Evolutionary conservation across 306 rosid species (phyloP).

Genomic region (Quercus engelmannii): DNA sequence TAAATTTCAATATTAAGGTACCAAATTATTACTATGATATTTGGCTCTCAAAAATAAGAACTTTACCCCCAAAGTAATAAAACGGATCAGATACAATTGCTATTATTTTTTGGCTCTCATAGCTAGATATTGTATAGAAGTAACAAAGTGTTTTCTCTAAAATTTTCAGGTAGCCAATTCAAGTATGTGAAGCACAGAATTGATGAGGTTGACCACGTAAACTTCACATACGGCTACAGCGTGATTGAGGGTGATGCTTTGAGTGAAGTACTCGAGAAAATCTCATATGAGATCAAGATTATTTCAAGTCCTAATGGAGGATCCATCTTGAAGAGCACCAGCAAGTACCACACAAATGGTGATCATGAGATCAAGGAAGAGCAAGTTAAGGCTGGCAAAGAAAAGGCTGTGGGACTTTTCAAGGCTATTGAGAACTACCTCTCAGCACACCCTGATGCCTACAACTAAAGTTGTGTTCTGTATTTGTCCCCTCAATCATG

Average conservation of each 20-base stretch:
- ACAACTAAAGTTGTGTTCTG: neutral
- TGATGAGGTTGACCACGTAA: conserved; percentile 40
- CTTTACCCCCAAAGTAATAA: no score
- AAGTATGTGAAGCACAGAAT: conserved; percentile 42
- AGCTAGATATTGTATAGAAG: neutral
- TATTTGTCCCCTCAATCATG: neutral
- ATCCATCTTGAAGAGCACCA: conserved; percentile 19
- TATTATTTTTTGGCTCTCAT: no score
- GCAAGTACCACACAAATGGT: conserved; percentile 25
- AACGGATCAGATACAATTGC: no score
- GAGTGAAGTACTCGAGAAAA: conserved; percentile 37
- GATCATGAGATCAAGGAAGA: conserved; percentile 30
- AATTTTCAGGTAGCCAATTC: conserved; percentile 15
- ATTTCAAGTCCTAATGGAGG: conserved; percentile 33
- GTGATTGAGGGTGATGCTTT: conserved; percentile 41
- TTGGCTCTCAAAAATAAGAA: no score
- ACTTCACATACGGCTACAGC: conserved; percentile 37
- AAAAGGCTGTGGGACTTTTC: conserved; percentile 34
- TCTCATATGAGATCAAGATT: conserved; percentile 32
- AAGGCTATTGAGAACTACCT: conserved; percentile 34
- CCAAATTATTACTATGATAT: no score
- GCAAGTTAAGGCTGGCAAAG: conserved; percentile 19
- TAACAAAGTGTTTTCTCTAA: neutral
- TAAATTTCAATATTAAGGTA: no score
- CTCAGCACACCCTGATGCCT: conserved; percentile 37